Percentiles rank a stretch among this genome's conserved stretches.
phyloP scores from a whole-genome alignment of 768 basidiomycete species.

The Asterophora lycoperdoides region DNA sequence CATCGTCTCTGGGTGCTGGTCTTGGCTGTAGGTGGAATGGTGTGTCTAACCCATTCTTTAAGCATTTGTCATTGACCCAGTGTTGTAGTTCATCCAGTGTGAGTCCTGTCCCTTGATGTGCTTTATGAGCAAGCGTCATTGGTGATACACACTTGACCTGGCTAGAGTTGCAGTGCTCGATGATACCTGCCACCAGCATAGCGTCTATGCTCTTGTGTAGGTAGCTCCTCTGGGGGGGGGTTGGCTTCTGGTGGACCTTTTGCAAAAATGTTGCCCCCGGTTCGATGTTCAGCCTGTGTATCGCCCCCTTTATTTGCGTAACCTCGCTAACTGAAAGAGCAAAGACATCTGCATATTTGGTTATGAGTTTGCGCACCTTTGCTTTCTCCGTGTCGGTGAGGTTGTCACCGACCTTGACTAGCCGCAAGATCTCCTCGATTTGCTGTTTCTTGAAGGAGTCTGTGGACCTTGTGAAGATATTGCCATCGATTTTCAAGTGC shows the following conservation, averaged over 20 bases:
- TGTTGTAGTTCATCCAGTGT: slow-evolving; percentile 31
- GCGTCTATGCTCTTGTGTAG: slow-evolving; percentile 27
- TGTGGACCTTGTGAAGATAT: slow-evolving; percentile 18
- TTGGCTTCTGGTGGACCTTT: slow-evolving; percentile 27
- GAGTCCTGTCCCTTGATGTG: no score
- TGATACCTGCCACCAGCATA: no score
- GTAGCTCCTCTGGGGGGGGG: slow-evolving; percentile 28
- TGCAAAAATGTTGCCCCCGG: slow-evolving; percentile 23
- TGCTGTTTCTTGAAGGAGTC: slow-evolving; percentile 23
- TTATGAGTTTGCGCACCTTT: slow-evolving; percentile 20
- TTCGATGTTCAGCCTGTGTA: slow-evolving; percentile 31
- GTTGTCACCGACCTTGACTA: slow-evolving; percentile 27
- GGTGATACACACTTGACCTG: no score
- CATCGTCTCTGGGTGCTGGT: no score
- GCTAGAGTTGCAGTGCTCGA: no score
- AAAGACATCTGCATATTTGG: slow-evolving; percentile 35
- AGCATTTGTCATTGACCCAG: slow-evolving; percentile 30
- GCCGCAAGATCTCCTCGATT: slow-evolving; percentile 16
- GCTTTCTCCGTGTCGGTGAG: slow-evolving; percentile 20
- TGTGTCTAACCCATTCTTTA: slow-evolving; percentile 18
- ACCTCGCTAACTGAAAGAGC: slow-evolving; percentile 38
- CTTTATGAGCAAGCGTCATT: no score
- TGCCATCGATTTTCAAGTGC: neutral
- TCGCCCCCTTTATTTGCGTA: slow-evolving; percentile 22
- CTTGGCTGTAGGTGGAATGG: slow-evolving; percentile 21